phyloP scores from a whole-genome alignment of 495 filamentous ascomycete genomes.

The Penicillium turbatum region DNA sequence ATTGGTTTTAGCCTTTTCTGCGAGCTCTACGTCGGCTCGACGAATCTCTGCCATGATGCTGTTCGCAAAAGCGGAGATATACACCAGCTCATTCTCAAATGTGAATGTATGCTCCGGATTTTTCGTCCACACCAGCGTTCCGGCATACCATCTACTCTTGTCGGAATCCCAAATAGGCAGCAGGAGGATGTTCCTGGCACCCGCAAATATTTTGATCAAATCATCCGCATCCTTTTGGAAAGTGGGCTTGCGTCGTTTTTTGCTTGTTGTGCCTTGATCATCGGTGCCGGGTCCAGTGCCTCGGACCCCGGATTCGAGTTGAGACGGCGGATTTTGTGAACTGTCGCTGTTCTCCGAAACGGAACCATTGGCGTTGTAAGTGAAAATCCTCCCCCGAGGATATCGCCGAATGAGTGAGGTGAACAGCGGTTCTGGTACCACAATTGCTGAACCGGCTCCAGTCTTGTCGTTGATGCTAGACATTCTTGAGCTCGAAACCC shows the following conservation, averaged over 20 bases:
- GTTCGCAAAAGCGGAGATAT: conserved; percentile 54
- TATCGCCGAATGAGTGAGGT: conserved; percentile 44
- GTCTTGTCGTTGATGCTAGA: conserved; percentile 22
- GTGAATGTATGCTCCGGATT: conserved; percentile 36
- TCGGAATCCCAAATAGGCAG: conserved; percentile 59
- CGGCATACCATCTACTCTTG: conserved; percentile 56
- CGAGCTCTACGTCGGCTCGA: conserved; percentile 45
- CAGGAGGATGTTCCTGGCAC: conserved; percentile 23
- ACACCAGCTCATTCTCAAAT: conserved; percentile 42
- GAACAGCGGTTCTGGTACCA: conserved; percentile 15
- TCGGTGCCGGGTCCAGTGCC: not conserved
- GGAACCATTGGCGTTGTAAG: conserved; percentile 41
- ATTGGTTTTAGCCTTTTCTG: conserved; percentile 56
- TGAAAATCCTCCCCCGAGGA: conserved; percentile 56
- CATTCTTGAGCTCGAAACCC: conserved; percentile 15
- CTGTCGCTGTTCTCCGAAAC: conserved; percentile 24
- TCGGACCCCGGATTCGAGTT: not conserved
- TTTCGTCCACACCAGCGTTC: conserved; percentile 53
- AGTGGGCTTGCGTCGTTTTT: conserved; percentile 14
- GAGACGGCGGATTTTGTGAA: not conserved
- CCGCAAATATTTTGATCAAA: conserved; percentile 20
- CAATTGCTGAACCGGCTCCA: conserved; percentile 32
- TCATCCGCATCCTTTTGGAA: conserved; percentile 18
- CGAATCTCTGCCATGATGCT: conserved; percentile 59
- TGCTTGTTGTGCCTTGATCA: conserved; percentile 37